Evolutionary conservation across 1,284 basidiomycete genomes (phyloP).

Genomic region (Kalmanozyma brasiliensis): DNA sequence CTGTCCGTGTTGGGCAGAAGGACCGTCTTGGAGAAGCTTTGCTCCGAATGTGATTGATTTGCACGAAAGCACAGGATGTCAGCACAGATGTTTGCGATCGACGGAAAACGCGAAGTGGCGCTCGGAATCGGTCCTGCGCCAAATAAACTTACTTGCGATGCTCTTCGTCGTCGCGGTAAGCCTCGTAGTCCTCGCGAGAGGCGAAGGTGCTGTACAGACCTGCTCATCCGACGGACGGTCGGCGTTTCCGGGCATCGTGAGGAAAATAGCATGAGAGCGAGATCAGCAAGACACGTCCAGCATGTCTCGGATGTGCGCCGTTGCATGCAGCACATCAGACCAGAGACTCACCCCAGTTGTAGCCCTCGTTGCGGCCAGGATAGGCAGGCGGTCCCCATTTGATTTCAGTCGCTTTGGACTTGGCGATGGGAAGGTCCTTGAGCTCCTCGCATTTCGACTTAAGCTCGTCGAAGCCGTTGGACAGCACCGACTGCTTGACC

Average conservation of each 20-base stretch:
- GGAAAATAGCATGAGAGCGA: not conserved
- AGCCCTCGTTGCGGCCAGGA: constrained; percentile 55
- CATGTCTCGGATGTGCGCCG: constrained; percentile 5
- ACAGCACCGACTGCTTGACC: constrained; percentile 57
- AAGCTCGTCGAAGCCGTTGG: constrained; percentile 61
- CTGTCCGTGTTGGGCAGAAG: constrained; percentile 56
- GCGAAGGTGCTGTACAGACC: constrained; percentile 59
- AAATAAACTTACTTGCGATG: constrained; percentile 58
- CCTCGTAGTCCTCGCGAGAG: constrained; percentile 51
- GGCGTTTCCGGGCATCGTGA: constrained; percentile 2
- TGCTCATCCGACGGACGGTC: constrained; percentile 4
- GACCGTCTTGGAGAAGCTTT: constrained; percentile 58
- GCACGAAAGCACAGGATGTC: constrained; percentile 9
- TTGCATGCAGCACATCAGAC: constrained; percentile 9
- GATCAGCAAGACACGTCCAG: constrained; percentile 1
- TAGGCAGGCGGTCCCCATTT: constrained; percentile 59
- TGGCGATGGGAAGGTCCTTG: constrained; percentile 49
- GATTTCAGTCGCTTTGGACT: constrained; percentile 49
- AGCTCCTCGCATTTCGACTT: constrained; percentile 55
- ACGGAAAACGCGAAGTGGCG: not conserved
- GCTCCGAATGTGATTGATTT: not conserved
- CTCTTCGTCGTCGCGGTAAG: constrained; percentile 60
- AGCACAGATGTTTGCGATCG: constrained; percentile 2
- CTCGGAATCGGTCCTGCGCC: constrained; percentile 6
- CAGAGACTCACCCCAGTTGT: constrained; percentile 52